A percentile compares a stretch with the other conserved stretches of the same genome.
These are phyloP conservation scores for Leptographium flavum DNA, from an alignment of 2,329 filamentous ascomycete species.

Conservation along the genomic window DNA sequence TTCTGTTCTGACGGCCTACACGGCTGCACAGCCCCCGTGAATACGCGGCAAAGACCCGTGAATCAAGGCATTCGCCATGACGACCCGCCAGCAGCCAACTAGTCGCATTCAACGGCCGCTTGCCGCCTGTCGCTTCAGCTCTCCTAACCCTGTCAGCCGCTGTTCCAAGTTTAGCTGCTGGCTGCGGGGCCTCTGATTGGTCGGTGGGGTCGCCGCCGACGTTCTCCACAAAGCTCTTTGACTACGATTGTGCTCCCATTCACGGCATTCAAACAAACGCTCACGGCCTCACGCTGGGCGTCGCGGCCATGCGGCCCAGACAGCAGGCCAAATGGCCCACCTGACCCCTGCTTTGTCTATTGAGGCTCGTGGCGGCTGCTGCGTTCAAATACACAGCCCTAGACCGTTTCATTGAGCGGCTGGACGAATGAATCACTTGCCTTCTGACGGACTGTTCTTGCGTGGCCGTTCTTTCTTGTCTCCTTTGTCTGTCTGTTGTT, in stretches of 20 bases:
- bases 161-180: background rate
- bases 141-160: too few species aligned
- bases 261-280: background rate
- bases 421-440: background rate
- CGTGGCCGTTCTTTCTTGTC: background rate
- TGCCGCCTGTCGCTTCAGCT: background rate
- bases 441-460: background rate
- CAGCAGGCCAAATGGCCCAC: background rate
- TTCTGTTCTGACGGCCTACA: too few species aligned
- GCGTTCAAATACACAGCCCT: background rate
- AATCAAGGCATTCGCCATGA: too few species aligned
- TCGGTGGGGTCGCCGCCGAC: background rate
- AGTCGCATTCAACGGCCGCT: too few species aligned
- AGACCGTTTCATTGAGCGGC: background rate
- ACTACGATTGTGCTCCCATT: constrained; percentile 1
- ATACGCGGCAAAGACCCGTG: too few species aligned
- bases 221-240: constrained; percentile 1
- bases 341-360: background rate
- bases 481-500: background rate
- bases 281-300: background rate
- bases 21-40: too few species aligned
- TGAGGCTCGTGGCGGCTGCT: background rate
- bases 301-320: background rate
- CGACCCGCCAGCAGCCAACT: too few species aligned
- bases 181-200: constrained; percentile 1